These are phyloP conservation scores for Berberis thunbergii DNA, from an alignment of 164 flowering plant genomes.

Conservation along the genomic window DNA sequence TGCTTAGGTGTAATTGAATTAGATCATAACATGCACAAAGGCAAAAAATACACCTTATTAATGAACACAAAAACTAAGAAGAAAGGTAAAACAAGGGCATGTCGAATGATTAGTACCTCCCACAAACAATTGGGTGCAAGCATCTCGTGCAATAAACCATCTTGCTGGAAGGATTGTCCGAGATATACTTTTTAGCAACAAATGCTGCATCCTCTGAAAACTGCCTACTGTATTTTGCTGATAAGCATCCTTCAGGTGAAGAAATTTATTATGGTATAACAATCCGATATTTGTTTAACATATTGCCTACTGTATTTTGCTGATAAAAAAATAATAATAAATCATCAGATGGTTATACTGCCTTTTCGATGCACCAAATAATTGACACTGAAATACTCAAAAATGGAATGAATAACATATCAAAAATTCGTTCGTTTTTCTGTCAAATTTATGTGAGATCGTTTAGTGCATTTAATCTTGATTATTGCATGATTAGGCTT, in stretches of 20 bases:
- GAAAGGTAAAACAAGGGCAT: background rate
- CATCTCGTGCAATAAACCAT: conserved; percentile 13
- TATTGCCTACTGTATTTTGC: no score
- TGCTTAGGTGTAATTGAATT: background rate
- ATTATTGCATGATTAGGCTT: no score
- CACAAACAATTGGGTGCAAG: conserved; percentile 30
- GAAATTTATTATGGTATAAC: background rate
- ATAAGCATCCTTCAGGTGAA: background rate
- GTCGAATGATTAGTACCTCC: conserved; percentile 24
- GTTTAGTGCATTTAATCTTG: no score
- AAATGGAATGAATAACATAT: no score
- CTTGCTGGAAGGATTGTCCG: conserved; percentile 4
- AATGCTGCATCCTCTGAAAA: conserved; percentile 7
- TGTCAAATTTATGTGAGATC: no score
- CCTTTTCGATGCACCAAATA: no score
- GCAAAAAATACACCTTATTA: background rate
- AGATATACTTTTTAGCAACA: background rate
- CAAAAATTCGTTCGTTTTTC: no score
- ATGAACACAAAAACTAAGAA: background rate
- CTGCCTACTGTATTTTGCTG: background rate
- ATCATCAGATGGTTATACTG: no score
- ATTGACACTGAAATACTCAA: no score
- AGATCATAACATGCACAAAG: background rate
- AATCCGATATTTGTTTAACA: no score
- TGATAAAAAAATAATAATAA: no score